Base-by-base conservation (phyloP, 495 filamentous ascomycete genomes). In the Penicillium lagena region DNA sequence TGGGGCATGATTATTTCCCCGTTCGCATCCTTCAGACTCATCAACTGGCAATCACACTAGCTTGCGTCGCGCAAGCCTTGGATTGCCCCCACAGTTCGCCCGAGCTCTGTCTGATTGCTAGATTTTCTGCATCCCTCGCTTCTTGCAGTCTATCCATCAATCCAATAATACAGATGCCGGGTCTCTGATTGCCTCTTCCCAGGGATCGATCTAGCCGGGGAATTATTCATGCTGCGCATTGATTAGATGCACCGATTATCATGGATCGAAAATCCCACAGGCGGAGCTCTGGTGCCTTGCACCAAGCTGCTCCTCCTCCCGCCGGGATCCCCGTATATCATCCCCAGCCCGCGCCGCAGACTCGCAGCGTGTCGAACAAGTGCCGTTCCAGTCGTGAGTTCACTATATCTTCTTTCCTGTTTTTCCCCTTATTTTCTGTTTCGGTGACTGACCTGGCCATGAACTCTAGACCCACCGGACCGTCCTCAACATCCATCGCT, bases 401-500 rank as follows among this genome's bases (percentile, higher is more conserved):
- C 9, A 29, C 12, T 31, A 34, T 40, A 12, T 12, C 13, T 9
- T 39, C 6, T 7, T n/a, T 33, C 47, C 37, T 39, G 10, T 17
- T 43, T 27, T 11, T 37, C 41, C 43, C 46, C 35, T 40, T 22
- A 30, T 37, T 12, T 29, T 14, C 15, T 10, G 7, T n/a, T 34
- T 34, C 32, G 9, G 39, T 43, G 36, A 41, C 51, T 55, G 29
- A 50, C 33, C 27, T 29, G 17, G 15, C 11, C 31, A 37, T 37
- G 28, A 33, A 12, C 27, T 27, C 28, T 46, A 63, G 59, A 49
- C 33, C 53, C 38, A 30, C 42, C 57, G 7, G 56, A 59, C 10
- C 58, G 59, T 47, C 60, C 56, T 30, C 52, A 62, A 34, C 67
- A 67, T 37, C 56, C 54, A 22, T 64, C 65, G 8, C 52, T 71